A percentile compares a stretch with the other conserved stretches of the same genome.
Conservation (phyloP, 371 early-diverging fungal genomes). For the Lichtheimia ramosa region DNA sequence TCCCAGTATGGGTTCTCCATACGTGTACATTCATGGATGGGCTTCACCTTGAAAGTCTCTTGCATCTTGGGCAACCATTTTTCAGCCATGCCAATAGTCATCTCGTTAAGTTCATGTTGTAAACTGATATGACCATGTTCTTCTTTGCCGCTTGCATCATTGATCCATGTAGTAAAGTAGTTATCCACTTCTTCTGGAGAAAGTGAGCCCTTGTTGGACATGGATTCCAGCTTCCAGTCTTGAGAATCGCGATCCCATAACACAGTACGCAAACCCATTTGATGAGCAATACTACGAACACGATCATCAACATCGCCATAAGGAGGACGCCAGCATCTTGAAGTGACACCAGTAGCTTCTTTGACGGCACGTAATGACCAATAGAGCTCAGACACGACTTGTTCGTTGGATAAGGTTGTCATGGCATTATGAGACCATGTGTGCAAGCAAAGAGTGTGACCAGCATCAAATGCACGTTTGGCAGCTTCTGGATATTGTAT, state of each 20-base stretch:
- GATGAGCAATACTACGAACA: constrained; percentile 40
- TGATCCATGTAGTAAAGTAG: constrained; percentile 45
- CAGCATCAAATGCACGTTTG: constrained; percentile 32
- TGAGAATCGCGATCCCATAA: constrained; percentile 33
- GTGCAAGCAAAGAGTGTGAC: constrained; percentile 48
- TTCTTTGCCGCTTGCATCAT: constrained; percentile 19
- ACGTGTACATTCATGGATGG: constrained; percentile 44
- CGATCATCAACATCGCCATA: constrained; percentile 52
- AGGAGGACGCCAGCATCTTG: constrained; percentile 52
- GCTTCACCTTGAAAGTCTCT: constrained; percentile 35
- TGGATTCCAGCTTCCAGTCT: constrained; percentile 31
- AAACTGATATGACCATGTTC: constrained; percentile 50
- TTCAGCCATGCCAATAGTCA: constrained; percentile 36
- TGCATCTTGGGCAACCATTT: constrained; percentile 49
- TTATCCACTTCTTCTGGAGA: constrained; percentile 25
- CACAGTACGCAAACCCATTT: constrained; percentile 37
- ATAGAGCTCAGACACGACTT: constrained; percentile 55
- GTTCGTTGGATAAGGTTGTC: constrained; percentile 47
- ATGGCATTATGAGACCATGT: constrained; percentile 36
- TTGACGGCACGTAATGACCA: constrained; percentile 46
- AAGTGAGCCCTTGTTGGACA: constrained; percentile 15
- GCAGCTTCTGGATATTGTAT: constrained; percentile 39
- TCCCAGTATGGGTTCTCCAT: constrained; percentile 53
- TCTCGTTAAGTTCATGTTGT: constrained; percentile 51
- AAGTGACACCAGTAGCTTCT: constrained; percentile 44